phyloP scores from a whole-genome alignment of 768 basidiomycete species.

The Termitomyces sp. region DNA sequence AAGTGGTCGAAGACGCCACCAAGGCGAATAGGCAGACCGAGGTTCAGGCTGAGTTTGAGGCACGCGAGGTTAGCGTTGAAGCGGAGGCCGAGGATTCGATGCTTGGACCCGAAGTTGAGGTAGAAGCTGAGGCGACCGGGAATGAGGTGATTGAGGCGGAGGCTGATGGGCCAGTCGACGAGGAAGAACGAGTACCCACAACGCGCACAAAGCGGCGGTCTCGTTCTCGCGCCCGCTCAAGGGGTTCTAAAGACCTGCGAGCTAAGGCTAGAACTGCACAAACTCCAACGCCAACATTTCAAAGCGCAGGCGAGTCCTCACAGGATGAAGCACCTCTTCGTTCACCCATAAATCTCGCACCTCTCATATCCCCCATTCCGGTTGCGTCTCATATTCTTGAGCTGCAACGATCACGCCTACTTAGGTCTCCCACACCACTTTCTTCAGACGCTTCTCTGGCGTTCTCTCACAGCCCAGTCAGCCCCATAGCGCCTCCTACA shows the following conservation, averaged over 20 bases:
- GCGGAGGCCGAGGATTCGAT: slow-evolving; percentile 15
- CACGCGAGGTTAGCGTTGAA: slow-evolving; percentile 4
- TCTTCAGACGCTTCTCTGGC: slow-evolving; percentile 54
- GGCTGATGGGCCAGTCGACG: slow-evolving; percentile 34
- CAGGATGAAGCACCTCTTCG: slow-evolving; percentile 54
- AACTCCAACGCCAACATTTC: slow-evolving; percentile 40
- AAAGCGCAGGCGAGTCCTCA: slow-evolving; percentile 63
- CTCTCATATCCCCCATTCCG: slow-evolving; percentile 44
- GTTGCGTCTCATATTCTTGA: slow-evolving; percentile 50
- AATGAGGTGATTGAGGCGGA: slow-evolving; percentile 31
- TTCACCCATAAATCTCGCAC: slow-evolving; percentile 30
- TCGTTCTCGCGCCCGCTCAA: slow-evolving; percentile 76
- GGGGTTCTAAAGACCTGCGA: slow-evolving; percentile 74
- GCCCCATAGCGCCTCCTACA: slow-evolving; percentile 65
- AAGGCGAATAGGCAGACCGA: slow-evolving; percentile 2
- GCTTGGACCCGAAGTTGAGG: slow-evolving; percentile 18
- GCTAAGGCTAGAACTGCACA: slow-evolving; percentile 49
- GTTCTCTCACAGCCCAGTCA: slow-evolving; percentile 63
- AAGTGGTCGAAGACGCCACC: not conserved
- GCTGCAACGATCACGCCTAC: slow-evolving; percentile 41
- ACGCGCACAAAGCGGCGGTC: slow-evolving; percentile 61
- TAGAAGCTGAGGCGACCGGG: slow-evolving; percentile 30
- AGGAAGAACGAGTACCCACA: slow-evolving; percentile 42
- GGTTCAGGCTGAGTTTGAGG: slow-evolving; percentile 3
- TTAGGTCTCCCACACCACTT: slow-evolving; percentile 51